Base-by-base conservation (phyloP, 108 stramenopile species). In the Nitzschia inconspicua region DNA sequence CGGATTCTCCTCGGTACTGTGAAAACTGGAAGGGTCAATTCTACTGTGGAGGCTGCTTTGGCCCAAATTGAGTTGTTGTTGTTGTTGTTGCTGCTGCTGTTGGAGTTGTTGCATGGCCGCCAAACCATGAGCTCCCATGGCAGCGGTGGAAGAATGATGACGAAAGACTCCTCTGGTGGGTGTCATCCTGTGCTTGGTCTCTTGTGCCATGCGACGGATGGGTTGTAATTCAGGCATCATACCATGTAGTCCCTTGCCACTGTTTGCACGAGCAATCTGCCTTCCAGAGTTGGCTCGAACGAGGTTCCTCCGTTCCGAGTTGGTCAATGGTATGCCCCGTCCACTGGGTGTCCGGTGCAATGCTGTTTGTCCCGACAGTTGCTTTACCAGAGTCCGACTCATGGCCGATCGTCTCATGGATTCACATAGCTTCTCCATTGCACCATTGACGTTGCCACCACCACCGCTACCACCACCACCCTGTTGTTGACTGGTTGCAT, bases 381-480 rank as follows among this genome's bases (percentile, higher is more conserved):
- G 72, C 39, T 69, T 65, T 43, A 77, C 66, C 10, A 82, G 32
- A 52, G 47, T 82, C n/a, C 81, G 68, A 28, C 73, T 77, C 63
- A 70, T 67, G 44, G 76, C 76, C 2, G 72, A 70, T 24, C 81
- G 72, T 46, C 50, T 70, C 76, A 77, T 82, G 26, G 67, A 66
- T 47, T 82, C 76, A 37, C 72, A 70, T 2, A 82, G 66, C 46
- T 77, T 74, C 46, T 26, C 50, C 5, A 14, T 39, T 39, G 37
- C 14, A 30, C 28, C 7, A n/a, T 30, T 10, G 16, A 26, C 30
- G 35, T 14, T 54, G 10, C 34, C 44, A 20, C 19, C 44, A 46
- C 19, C 37, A 25, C 26, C 29, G 35, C 18, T n/a, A 22, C 35
- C 29, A 37, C 28, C 32, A 24, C 23, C 27, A 27, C 50, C 50